A percentile compares a stretch with the other conserved stretches of the same genome.
phyloP scores from a whole-genome alignment of 2,329 filamentous ascomycete genomes.

The Monascus ruber region DNA sequence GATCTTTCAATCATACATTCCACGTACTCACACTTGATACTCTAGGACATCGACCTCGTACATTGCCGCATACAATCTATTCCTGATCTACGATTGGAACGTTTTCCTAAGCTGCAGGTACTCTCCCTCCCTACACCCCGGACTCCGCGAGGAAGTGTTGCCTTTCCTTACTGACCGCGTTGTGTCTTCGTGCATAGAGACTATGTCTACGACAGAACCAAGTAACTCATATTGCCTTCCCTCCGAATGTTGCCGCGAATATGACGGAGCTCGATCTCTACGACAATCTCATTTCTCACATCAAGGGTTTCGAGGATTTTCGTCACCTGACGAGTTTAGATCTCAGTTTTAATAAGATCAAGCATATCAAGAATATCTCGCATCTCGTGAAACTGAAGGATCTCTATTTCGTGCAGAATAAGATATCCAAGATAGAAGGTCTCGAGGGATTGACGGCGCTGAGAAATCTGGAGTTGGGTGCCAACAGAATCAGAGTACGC shows the following conservation, averaged over 20 bases:
- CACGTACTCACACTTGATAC: conserved; percentile 4
- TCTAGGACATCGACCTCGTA: conserved; percentile 73
- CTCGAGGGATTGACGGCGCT: conserved; percentile 64
- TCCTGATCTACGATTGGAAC: conserved; percentile 63
- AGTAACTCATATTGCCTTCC: conserved; percentile 68
- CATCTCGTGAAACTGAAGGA: conserved; percentile 70
- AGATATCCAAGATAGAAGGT: conserved; percentile 77
- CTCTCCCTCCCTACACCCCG: background rate
- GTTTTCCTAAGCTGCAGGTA: conserved; percentile 63
- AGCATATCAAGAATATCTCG: conserved; percentile 83
- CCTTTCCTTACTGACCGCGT: background rate
- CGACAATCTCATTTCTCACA: conserved; percentile 85
- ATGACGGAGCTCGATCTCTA: conserved; percentile 86
- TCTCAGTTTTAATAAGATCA: conserved; percentile 98
- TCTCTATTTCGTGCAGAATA: conserved; percentile 89
- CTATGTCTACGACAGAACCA: conserved; percentile 89
- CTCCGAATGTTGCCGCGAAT: conserved; percentile 52
- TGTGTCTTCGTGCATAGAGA: conserved; percentile 32
- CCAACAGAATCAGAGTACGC: conserved; percentile 66
- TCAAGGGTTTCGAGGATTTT: conserved; percentile 71
- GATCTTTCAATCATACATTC: background rate
- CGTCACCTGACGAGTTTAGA: conserved; percentile 68
- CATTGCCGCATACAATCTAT: conserved; percentile 77
- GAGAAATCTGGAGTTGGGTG: conserved; percentile 78
- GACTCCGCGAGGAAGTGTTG: too few species aligned